Conservation (phyloP, 2,329 filamentous ascomycete species). For the Alternaria dauci region DNA sequence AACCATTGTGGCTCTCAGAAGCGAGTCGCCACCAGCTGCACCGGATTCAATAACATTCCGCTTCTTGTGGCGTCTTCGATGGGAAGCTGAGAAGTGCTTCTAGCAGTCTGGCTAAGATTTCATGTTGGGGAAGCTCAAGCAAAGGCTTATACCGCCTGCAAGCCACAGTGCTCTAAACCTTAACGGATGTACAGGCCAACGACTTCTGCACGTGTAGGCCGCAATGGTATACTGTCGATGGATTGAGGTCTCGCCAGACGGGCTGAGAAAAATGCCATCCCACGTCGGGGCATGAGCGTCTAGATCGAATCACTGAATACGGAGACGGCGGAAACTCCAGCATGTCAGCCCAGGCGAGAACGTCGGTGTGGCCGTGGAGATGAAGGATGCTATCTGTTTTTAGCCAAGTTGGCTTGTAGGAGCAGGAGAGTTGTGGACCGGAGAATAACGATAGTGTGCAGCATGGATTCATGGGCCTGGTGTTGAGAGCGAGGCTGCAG, state of each 20-base stretch:
- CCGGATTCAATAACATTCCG: background rate
- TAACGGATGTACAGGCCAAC: background rate
- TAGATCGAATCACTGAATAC: background rate
- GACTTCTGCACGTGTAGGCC: background rate
- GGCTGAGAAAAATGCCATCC: background rate
- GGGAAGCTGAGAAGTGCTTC: background rate
- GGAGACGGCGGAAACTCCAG: background rate
- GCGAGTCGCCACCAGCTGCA: background rate
- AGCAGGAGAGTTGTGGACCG: background rate
- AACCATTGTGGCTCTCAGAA: background rate
- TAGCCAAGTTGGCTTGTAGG: background rate
- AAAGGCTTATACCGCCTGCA: background rate
- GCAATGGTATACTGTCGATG: background rate
- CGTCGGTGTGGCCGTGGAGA: background rate
- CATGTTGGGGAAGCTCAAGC: background rate
- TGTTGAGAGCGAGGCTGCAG: too few relatives aligned
- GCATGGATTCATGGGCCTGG: too few relatives aligned
- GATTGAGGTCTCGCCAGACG: background rate
- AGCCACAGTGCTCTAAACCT: background rate
- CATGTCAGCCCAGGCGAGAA: background rate
- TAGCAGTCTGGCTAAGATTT: background rate
- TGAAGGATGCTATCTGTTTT: background rate
- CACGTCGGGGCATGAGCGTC: background rate
- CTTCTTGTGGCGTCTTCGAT: background rate
- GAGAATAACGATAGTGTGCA: background rate